Evolutionary conservation across 352 stramenopile genomes (phyloP).

Genomic region (Chrysophaeum taylorii): DNA sequence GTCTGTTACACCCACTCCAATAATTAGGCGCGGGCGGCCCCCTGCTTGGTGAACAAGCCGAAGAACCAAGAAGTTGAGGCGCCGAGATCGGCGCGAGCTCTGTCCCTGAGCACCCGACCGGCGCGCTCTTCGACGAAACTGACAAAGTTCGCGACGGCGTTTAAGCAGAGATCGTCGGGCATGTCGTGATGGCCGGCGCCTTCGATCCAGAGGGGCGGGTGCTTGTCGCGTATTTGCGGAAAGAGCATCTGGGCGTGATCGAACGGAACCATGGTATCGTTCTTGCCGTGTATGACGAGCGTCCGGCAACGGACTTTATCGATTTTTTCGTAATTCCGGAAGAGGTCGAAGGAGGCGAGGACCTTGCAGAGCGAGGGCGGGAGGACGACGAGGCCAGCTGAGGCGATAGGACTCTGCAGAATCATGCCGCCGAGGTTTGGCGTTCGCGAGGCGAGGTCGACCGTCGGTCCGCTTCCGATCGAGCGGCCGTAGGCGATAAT

Average conservation of each 20-base stretch:
- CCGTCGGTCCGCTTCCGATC: constrained; percentile 45
- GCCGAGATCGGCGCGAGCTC: too few relatives aligned
- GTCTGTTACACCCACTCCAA: too few relatives aligned
- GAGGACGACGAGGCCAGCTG: neutral
- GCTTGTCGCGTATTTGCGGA: neutral
- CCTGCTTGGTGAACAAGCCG: too few relatives aligned
- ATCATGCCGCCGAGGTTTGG: neutral
- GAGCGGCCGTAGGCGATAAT: constrained; percentile 47
- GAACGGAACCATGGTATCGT: neutral
- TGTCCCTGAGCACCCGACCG: too few relatives aligned
- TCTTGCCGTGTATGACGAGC: neutral
- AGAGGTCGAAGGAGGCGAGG: neutral
- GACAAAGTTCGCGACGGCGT: neutral
- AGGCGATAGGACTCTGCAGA: constrained; percentile 1
- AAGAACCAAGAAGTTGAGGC: too few relatives aligned
- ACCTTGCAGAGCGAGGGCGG: neutral
- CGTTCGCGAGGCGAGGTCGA: constrained; percentile 37
- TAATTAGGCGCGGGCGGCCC: too few relatives aligned
- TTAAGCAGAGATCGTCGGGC: neutral
- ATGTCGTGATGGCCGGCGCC: constrained; percentile 9
- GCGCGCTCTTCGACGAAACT: neutral
- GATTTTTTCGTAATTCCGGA: constrained; percentile 7
- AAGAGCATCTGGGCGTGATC: neutral
- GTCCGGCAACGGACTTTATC: neutral
- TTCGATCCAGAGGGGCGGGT: neutral